A percentile compares a stretch with the other conserved stretches of the same genome.
Conservation (phyloP, 768 basidiomycete genomes). For the Termitomyces titanicus region DNA sequence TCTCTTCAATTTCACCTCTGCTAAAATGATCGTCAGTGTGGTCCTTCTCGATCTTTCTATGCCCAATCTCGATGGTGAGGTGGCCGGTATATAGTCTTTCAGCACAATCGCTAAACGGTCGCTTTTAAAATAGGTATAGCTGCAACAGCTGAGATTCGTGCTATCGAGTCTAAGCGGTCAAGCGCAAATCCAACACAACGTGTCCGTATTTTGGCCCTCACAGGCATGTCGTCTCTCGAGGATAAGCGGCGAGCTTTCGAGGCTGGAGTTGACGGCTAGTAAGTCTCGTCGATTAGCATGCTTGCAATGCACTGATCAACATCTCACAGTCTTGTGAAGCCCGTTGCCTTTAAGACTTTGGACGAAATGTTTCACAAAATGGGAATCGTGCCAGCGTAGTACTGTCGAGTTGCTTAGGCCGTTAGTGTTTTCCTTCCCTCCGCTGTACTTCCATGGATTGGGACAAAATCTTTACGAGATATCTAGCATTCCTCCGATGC, state of each 20-base stretch:
- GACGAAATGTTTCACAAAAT: constrained; percentile 80
- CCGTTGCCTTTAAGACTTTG: constrained; percentile 89
- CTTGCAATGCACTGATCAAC: background rate
- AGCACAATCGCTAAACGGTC: background rate
- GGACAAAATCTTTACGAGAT: background rate
- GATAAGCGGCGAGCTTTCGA: constrained; percentile 90
- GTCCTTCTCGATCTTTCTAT: constrained; percentile 89
- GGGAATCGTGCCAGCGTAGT: constrained; percentile 36
- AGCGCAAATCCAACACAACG: constrained; percentile 14
- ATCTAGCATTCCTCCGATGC: background rate
- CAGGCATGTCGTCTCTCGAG: constrained; percentile 90
- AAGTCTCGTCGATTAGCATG: constrained; percentile 27
- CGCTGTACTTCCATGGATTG: background rate
- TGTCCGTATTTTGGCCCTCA: constrained; percentile 78
- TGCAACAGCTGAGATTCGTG: constrained; percentile 80
- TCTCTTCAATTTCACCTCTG: background rate
- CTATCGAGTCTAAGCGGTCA: constrained; percentile 51
- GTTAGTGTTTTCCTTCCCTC: background rate
- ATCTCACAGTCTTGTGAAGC: constrained; percentile 76
- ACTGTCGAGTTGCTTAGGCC: too few species aligned
- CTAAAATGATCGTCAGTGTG: constrained; percentile 45
- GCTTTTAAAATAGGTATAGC: constrained; percentile 55
- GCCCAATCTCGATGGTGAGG: constrained; percentile 85
- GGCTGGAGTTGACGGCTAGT: constrained; percentile 96
- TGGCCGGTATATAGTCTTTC: background rate